These are phyloP conservation scores for Scolecobasidium constrictum DNA, from an alignment of 2,329 filamentous ascomycete genomes.

Conservation along the genomic window DNA sequence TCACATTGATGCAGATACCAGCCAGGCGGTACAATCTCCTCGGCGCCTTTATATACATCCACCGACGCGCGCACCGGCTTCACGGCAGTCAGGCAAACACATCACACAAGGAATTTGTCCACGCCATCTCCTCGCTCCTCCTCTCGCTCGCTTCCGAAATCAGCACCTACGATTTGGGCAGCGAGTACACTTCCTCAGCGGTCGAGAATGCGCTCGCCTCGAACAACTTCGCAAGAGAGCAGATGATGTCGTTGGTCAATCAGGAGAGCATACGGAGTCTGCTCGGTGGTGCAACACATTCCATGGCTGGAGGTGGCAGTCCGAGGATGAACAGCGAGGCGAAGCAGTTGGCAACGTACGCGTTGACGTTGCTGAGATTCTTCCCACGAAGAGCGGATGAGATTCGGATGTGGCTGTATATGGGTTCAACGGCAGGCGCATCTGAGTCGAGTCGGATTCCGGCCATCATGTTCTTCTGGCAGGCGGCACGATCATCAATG, in stretches of 20 bases:
- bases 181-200: constrained; percentile 11
- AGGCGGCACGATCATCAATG: constrained; percentile 46
- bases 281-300: constrained; percentile 27
- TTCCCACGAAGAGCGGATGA: constrained; percentile 77
- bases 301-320: not conserved
- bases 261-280: constrained; percentile 61
- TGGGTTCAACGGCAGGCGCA: constrained; percentile 50
- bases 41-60: constrained; percentile 48
- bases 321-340: constrained; percentile 42
- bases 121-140: constrained; percentile 43
- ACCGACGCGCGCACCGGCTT: constrained; percentile 36
- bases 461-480: constrained; percentile 78
- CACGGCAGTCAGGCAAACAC: constrained; percentile 26
- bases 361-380: constrained; percentile 71
- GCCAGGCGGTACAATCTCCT: constrained; percentile 44
- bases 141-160: constrained; percentile 46
- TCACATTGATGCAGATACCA: constrained; percentile 20
- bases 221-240: constrained; percentile 44
- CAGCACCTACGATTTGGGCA: constrained; percentile 35
- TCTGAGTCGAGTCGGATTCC: constrained; percentile 33
- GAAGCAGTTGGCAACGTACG: constrained; percentile 72
- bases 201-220: constrained; percentile 26
- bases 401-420: constrained; percentile 87
- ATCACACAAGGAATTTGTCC: constrained; percentile 43
- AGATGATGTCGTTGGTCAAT: constrained; percentile 62